phyloP scores from a whole-genome alignment of 768 basidiomycete genomes.

The Boletus vinaceobasis region DNA sequence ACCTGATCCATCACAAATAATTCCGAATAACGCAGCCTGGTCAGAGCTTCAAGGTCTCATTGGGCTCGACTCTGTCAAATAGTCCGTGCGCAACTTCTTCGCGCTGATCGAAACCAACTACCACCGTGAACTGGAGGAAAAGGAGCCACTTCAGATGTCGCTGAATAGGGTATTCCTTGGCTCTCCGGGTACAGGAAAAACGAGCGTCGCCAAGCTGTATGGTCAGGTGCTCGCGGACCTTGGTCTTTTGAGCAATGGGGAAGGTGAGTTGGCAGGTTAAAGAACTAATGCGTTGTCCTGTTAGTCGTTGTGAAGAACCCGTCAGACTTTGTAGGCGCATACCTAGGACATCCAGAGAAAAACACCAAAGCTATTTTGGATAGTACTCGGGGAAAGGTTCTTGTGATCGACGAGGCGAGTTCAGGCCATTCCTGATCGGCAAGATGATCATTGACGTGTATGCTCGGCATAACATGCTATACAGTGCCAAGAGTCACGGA shows the following conservation, averaged over 20 bases:
- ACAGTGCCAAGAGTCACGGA: conserved; percentile 37
- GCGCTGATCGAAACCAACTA: conserved; percentile 52
- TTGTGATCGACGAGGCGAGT: conserved; percentile 66
- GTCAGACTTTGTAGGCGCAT: conserved; percentile 61
- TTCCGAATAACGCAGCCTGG: conserved; percentile 48
- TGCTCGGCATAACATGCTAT: conserved; percentile 44
- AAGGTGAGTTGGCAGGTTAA: conserved; percentile 41
- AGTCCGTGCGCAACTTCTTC: conserved; percentile 47
- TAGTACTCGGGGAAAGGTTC: conserved; percentile 58
- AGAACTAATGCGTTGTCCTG: not conserved
- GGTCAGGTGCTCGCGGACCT: conserved; percentile 61
- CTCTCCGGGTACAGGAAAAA: conserved; percentile 70
- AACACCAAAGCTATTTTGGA: conserved; percentile 64
- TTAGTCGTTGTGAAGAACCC: conserved; percentile 67
- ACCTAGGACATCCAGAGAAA: conserved; percentile 57
- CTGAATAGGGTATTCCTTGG: conserved; percentile 67
- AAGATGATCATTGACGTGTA: not conserved
- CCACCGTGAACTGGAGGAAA: conserved; percentile 54
- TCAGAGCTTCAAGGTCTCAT: conserved; percentile 47
- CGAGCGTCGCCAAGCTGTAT: conserved; percentile 64
- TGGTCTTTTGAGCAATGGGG: conserved; percentile 65
- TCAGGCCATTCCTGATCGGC: conserved; percentile 9
- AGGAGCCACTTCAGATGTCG: conserved; percentile 49
- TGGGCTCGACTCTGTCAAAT: conserved; percentile 57
- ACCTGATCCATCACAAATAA: conserved; percentile 53